Base-by-base conservation (phyloP, 2,329 filamentous ascomycete species). In the Berkeleyomyces basicola region DNA sequence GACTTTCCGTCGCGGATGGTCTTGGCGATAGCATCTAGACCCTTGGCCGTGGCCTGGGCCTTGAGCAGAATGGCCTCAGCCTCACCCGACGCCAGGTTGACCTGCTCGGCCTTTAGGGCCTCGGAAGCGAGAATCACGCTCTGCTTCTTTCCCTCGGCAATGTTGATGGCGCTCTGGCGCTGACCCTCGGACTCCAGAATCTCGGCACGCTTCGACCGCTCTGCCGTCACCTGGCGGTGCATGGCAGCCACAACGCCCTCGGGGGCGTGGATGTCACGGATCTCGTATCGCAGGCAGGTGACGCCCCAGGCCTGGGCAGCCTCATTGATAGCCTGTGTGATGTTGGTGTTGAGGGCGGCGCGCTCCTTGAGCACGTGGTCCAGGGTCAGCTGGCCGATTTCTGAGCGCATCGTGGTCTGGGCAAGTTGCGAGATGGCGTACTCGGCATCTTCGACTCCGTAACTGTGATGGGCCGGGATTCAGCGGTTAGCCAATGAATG, bases 291-390 rank as follows among this genome's bases (percentile, higher is more conserved):
- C 66, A 99, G 80, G 72, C 93, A 99, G 42, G 90, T 89, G 23
- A 99, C 90, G 65, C 93, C 93, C 93, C 93, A 99, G 61, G 92
- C 92, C 70, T 95, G 87, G 3, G 93, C 92, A 1, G 93, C 93
- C 73, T 97, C 92, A 73, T 99, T 99, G 80, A 99, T 97, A 51
- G 93, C 92, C 63, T 89, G 86, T n/a, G 93, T 97, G 72, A 99
- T 99, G 76, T 99, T 97, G 67, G 84, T 90, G 78, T 99, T 99
- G 68, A 99, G 85, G 23, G 90, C 89, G 2, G 91, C 90, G 67
- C 93, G 90, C 79, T 99, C 93, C 74, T 97, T 97, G 64, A 99
- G 82, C 53, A 99, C 93, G 75, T 99, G 92, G 74, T 99, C 93
- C 69, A 99, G 87, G 0, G 90, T 88, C 65, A 99, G 81, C 74